phyloP scores from a whole-genome alignment of 2,329 filamentous ascomycete genomes.

The Microsporum ferrugineum region DNA sequence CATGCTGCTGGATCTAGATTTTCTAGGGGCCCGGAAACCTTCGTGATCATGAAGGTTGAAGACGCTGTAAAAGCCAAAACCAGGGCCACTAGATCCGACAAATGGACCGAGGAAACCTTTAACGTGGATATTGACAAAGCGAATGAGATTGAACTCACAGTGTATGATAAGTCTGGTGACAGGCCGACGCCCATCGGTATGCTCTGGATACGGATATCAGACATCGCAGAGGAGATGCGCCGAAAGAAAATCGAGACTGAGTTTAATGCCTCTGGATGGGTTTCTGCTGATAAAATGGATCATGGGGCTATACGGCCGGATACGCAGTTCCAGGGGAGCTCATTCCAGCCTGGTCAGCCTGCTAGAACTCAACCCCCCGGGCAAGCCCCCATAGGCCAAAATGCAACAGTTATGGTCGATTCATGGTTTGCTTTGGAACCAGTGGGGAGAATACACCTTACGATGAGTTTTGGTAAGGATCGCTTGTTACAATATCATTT shows the following conservation, averaged over 20 bases:
- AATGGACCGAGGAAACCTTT: constrained; percentile 84
- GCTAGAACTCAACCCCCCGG: constrained; percentile 18
- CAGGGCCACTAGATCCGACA: constrained; percentile 70
- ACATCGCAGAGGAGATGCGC: constrained; percentile 94
- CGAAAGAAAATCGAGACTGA: constrained; percentile 95
- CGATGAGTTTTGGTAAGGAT: constrained; percentile 63
- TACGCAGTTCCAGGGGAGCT: constrained; percentile 40
- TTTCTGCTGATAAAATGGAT: constrained; percentile 90
- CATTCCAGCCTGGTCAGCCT: constrained; percentile 20
- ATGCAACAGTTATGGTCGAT: constrained; percentile 51
- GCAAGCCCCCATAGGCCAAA: constrained; percentile 14
- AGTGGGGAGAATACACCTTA: constrained; percentile 80
- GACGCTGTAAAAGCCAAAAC: constrained; percentile 85
- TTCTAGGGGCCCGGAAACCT: constrained; percentile 83
- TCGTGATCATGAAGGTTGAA: constrained; percentile 92
- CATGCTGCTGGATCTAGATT: constrained; percentile 77
- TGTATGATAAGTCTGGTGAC: constrained; percentile 90
- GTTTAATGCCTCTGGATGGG: constrained; percentile 89
- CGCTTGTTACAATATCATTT: background rate
- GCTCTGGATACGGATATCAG: constrained; percentile 91
- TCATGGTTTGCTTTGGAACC: constrained; percentile 97
- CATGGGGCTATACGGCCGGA: constrained; percentile 45
- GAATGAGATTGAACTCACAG: constrained; percentile 93
- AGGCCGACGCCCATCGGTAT: constrained; percentile 86
- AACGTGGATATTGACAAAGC: constrained; percentile 94